These are phyloP conservation scores for Pythium grandisporangium DNA, from an alignment of 352 stramenopile species.

Conservation along the genomic window DNA sequence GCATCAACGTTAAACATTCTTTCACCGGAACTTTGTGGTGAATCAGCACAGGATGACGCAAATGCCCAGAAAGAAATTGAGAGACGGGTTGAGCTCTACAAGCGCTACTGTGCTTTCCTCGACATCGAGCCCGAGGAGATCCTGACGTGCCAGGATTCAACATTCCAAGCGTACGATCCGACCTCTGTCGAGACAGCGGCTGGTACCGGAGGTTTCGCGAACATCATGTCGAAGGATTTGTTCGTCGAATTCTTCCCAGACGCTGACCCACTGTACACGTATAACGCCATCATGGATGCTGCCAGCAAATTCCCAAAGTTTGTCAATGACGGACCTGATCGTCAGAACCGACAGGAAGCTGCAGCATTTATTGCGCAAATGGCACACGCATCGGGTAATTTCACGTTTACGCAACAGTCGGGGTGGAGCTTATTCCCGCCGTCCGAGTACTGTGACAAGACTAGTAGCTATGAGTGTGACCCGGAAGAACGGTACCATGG, in stretches of 20 bases:
- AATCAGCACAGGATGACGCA: too few relatives aligned
- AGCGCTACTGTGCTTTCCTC: not conserved
- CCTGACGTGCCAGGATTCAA: not conserved
- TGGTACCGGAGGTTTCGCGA: constrained; percentile 5
- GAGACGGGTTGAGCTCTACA: not conserved
- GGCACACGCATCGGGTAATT: constrained; percentile 8
- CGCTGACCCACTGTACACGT: constrained; percentile 11
- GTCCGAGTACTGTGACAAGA: constrained; percentile 8
- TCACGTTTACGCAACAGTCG: constrained; percentile 8
- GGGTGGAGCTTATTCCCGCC: not conserved
- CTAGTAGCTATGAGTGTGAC: constrained; percentile 4
- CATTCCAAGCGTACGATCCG: not conserved
- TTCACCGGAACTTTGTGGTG: constrained; percentile 1
- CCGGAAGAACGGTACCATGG: constrained; percentile 9
- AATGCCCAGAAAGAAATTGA: not conserved
- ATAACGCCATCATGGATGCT: constrained; percentile 5
- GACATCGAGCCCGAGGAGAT: constrained; percentile 1
- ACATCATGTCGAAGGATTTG: constrained; percentile 7
- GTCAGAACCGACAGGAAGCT: constrained; percentile 8
- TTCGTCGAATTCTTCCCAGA: constrained; percentile 12
- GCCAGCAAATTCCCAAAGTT: constrained; percentile 11
- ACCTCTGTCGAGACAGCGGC: not conserved
- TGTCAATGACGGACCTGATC: constrained; percentile 7
- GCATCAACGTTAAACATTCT: constrained; percentile 1
- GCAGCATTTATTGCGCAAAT: constrained; percentile 13